Evolutionary conservation across 169 alveolate species (phyloP).

Genomic region (Amoebophrya sp.): DNA sequence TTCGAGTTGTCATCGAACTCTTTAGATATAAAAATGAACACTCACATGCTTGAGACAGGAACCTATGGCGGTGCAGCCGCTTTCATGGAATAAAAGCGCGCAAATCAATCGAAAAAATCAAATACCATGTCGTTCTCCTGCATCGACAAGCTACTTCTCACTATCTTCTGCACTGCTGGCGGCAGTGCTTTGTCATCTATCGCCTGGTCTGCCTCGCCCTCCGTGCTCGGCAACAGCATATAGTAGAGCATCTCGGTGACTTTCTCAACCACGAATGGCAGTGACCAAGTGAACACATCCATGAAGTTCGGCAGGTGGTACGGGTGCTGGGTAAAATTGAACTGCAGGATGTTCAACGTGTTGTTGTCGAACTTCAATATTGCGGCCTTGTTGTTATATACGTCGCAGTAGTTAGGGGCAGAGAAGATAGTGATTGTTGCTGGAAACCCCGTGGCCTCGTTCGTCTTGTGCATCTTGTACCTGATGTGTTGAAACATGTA

Average conservation of each 20-base stretch:
- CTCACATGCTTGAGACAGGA: background rate
- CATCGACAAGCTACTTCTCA: too few species aligned
- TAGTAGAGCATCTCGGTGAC: conserved; percentile 62
- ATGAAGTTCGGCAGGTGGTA: conserved; percentile 85
- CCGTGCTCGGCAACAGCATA: conserved; percentile 43
- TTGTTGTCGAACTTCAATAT: conserved; percentile 82
- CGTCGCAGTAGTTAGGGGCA: conserved; percentile 97
- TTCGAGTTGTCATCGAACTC: too few species aligned
- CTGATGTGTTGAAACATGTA: too few species aligned
- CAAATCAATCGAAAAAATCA: background rate
- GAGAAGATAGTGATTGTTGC: conserved; percentile 84
- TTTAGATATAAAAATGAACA: too few species aligned
- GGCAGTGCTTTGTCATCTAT: conserved; percentile 33
- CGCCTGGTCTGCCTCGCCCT: conserved; percentile 41
- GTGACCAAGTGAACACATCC: conserved; percentile 90
- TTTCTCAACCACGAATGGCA: conserved; percentile 93
- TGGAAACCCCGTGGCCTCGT: conserved; percentile 57
- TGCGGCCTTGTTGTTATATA: conserved; percentile 90
- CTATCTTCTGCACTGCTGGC: conserved; percentile 18
- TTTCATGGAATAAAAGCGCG: background rate
- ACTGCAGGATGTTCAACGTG: conserved; percentile 84
- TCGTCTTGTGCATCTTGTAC: conserved; percentile 52
- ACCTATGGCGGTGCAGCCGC: background rate
- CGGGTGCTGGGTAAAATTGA: conserved; percentile 84
- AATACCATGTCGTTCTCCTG: too few species aligned